phyloP scores from a whole-genome alignment of 192 early-diverging fungal species.

The Paraglomus occultum region DNA sequence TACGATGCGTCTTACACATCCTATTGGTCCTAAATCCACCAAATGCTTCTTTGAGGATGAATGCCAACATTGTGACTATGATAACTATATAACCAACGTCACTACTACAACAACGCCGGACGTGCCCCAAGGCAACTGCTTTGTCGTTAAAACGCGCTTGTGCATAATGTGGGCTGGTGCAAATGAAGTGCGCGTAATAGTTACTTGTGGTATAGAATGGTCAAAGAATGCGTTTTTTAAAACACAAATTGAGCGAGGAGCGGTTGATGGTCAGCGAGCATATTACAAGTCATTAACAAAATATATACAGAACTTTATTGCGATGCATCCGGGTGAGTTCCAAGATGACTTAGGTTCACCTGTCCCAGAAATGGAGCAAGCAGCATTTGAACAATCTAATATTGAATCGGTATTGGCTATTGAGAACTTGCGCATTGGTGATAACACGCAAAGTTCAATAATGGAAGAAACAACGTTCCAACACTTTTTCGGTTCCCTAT shows the following conservation, averaged over 20 bases:
- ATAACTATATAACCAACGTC: constrained; percentile 42
- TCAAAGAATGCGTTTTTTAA: constrained; percentile 36
- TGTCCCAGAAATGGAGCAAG: too few relatives aligned
- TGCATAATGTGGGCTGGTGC: constrained; percentile 54
- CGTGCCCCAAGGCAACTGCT: constrained; percentile 54
- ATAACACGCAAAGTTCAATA: too few relatives aligned
- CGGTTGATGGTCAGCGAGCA: constrained; percentile 43
- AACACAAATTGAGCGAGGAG: constrained; percentile 46
- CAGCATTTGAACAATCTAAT: too few relatives aligned
- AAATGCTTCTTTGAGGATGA: constrained; percentile 53
- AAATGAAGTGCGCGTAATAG: constrained; percentile 44
- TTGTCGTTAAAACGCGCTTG: constrained; percentile 51
- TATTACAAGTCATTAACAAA: constrained; percentile 46
- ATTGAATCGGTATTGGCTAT: too few relatives aligned
- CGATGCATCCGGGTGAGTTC: constrained; percentile 42
- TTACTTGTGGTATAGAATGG: constrained; percentile 50
- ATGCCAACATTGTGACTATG: constrained; percentile 45
- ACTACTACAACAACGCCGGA: constrained; percentile 56
- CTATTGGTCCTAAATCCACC: constrained; percentile 54
- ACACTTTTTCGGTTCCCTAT: too few relatives aligned
- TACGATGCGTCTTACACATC: constrained; percentile 39
- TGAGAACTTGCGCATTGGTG: too few relatives aligned
- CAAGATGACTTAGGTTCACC: neutral
- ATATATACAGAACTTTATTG: constrained; percentile 41
- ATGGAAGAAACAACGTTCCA: too few relatives aligned